Base-by-base conservation (phyloP, 2,329 filamentous ascomycete genomes). In the Cladosporium sp. region DNA sequence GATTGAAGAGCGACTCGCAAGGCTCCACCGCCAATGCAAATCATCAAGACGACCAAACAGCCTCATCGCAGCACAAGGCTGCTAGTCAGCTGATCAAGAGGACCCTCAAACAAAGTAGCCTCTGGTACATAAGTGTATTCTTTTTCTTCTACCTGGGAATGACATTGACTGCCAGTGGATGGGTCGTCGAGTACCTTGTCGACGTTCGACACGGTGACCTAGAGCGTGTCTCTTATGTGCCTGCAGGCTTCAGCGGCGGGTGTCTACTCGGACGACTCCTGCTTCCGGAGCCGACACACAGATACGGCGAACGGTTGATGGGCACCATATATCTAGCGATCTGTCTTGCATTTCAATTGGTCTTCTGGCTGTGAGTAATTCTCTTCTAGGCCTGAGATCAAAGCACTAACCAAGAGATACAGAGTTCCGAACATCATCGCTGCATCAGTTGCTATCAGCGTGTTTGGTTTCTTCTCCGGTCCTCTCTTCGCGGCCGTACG, bases 111-210 rank as follows among this genome's bases (percentile, higher is more conserved):
- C 75, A 70, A 1, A 79, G 73, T 15, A 76, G 75, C 3, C 72
- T 88, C 3, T 87, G 84, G 82, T 67, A 85, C 0, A 66, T 88
- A 2, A 84, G 83, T 51, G 56, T 85, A 1, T 87, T 85, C 69
- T 88, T 83, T 72, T 87, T 87, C 72, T 86, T 87, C 68, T 82
- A 82, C 54, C 73, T 88, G 0, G 85, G 85, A 0, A 80, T 78
- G 0, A 69, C 67, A 1, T 78, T 85, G 2, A 87, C 84, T 0
- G 80, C 83, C 11, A 76, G 76, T 70, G 84, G 85, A 1, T 88
- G 84, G 85, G 80, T 87, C 0, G 84, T 88, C 1, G 83, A 87
- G 63, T 88, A 84, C 58, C 76, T 88, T 3, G 81, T 87, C 6
- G 77, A 78, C 2, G 82, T 84, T n/a, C 81, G 85, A 0, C 73